Evolutionary conservation across 495 filamentous ascomycete genomes (phyloP), one percentile per base, ranked within the genome.

Genomic region (Penicillium waksmanii): DNA sequence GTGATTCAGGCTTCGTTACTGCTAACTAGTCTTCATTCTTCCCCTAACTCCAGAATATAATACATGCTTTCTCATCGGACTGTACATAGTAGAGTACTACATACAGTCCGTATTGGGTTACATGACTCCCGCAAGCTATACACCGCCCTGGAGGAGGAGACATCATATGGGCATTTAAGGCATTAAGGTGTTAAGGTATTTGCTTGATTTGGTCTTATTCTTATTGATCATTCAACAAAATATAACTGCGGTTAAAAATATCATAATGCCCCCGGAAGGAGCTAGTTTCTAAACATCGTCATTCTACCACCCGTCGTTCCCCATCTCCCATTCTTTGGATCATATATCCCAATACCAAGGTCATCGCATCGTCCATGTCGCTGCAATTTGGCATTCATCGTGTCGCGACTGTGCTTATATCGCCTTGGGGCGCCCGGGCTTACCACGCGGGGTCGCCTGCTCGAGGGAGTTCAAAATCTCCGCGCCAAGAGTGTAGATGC

Each of bases 381-480:
- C 27, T 31, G 8, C 5, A 9, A 9, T 31, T 31, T 6, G 27
- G 27, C 27, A 7, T 8, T 31, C 6, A 31, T 31, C 27, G 27
- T 8, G 27, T 31, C 3, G 27, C 27, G 27, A 9, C 27, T 31
- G 36, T 38, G 36, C 40, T 33, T 69, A 77, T 53, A 68, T 66
- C 10, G 65, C 62, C 62, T 78, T 79, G 10, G 74, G 66, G 27
- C 73, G 71, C 46, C 72, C 74, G 13, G 49, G 64, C 55, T 67
- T 69, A 15, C 63, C 60, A 23, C 68, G 74, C 10, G 73, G 68
- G n/a, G 64, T 62, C 19, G 83, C 77, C 44, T 74, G 76, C n/a
- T 82, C 81, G 7, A 95, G 76, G 0, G 86, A 87, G 51, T 84
- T 73, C 33, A 94, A 53, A 52, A 96, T 89, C 63, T 96, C 90